Base-by-base conservation (phyloP, 768 basidiomycete species). In the Collybia sp. region DNA sequence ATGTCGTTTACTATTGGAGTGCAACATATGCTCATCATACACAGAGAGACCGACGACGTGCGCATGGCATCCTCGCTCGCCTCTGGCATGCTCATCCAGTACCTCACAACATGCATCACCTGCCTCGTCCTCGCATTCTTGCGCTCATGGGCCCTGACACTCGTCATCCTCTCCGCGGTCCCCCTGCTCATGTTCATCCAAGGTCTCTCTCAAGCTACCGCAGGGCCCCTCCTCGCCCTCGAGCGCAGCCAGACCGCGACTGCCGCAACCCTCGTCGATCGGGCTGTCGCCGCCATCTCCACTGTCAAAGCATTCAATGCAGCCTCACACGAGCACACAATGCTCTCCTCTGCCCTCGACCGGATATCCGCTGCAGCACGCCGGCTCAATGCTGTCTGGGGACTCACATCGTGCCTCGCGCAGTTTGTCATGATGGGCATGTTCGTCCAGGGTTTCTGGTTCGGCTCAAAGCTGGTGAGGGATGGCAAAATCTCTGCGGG, bases 361-460 rank as follows among this genome's bases (percentile, higher is more conserved):
- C 57, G 61, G 30, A 65, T 84, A 5, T 69, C 71, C 16, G 50
- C 42, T 0, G 73, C 78, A 5, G 79, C 85, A 10, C 62, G 68
- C 39, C 68, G 66, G 19, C 74, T 89, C 38, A 78, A 81, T 47
- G 59, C 71, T 17, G 72, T 94, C 3, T 98, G 93, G 93, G 90
- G 85, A 1, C 20, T 82, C 31, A 81, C 83, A 3, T 66, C 74
- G 1, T 86, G 79, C 15, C 49, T 84, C 12, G 78, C 77, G 2
- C 90, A 93, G 56, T 94, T 96, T 59, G 73, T 87, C 47, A 79
- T 87, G 56, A 84, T 93, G 75, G 78, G 79, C 19, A 94, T 96
- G 83, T 99, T 98, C 65, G 92, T 98, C 6, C 86, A 93, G 58
- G 93, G 85, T 0, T 98, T 98, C 66, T 97, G 95, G 93, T 98